Evolutionary conservation across 2,329 filamentous ascomycete species (phyloP).

Genomic region (Stagonosporopsis cucurbitacearum): DNA sequence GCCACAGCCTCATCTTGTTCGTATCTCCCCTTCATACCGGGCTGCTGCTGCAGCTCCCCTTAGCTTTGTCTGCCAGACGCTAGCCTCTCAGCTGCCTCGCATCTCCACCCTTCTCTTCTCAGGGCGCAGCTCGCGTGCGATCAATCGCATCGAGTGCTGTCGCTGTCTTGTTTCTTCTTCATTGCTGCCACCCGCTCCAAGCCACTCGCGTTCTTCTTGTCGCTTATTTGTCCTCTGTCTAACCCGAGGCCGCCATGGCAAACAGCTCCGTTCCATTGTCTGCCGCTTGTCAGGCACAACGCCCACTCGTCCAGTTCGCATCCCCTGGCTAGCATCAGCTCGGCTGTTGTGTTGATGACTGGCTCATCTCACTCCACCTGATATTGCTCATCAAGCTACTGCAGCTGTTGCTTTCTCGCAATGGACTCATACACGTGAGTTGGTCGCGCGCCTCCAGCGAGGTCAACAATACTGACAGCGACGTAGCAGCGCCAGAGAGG

Average conservation of each 20-base stretch:
- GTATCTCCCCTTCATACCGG: conserved; percentile 40
- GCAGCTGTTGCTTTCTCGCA: conserved; percentile 5
- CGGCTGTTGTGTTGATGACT: conserved; percentile 28
- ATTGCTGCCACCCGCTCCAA: conserved; percentile 34
- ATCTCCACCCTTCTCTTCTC: conserved; percentile 43
- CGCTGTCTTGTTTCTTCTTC: conserved; percentile 38
- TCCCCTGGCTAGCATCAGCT: conserved; percentile 22
- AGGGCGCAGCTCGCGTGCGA: conserved; percentile 39
- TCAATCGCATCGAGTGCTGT: conserved; percentile 40
- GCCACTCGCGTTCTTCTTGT: conserved; percentile 40
- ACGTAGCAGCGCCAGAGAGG: conserved; percentile 53
- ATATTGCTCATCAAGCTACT: not conserved
- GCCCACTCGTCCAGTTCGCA: conserved; percentile 35
- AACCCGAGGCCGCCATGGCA: conserved; percentile 51
- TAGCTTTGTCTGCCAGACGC: conserved; percentile 42
- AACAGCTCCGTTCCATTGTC: conserved; percentile 49
- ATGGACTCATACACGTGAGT: conserved; percentile 51
- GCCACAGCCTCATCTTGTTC: conserved; percentile 31
- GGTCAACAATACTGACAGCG: conserved; percentile 22
- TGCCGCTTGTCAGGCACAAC: conserved; percentile 30
- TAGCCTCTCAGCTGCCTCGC: conserved; percentile 37
- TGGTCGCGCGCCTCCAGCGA: not conserved
- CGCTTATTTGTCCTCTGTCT: conserved; percentile 47
- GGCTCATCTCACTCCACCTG: conserved; percentile 16
- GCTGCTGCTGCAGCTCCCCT: conserved; percentile 42